Evolutionary conservation across 2,329 filamentous ascomycete genomes (phyloP), one percentile per base, ranked within the genome.

Genomic region (Venturia pyrina): DNA sequence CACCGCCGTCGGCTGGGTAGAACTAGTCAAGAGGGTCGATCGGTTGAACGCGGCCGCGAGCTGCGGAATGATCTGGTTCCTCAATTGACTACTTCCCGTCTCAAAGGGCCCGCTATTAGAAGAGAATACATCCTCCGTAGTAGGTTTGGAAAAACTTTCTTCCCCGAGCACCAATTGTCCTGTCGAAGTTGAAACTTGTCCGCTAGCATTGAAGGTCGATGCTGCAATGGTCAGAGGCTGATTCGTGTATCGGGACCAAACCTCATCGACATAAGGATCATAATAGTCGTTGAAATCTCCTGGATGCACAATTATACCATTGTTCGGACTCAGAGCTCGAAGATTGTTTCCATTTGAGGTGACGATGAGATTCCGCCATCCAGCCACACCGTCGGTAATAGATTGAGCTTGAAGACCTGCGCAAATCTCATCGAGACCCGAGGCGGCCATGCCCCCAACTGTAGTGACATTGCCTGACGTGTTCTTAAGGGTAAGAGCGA

Each of bases 31-130:
- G 67, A 95, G 76, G 13, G 88, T 93, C 43, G 84, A 87, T 28
- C 90, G 83, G 76, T 93, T 91, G 71, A 93, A 85, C 0, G 88
- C 89, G 0, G 90, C 90, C 0, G 88, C 84, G 17, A 95, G 77
- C n/a, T 90, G 82, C 0, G 91, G 89, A 10, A 87, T 87, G 66
- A 93, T 83, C 50, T 87, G 86, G 67, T 80, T 80, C 21, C 78
- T 77, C 66, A 77, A 75, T 5, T 71, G 71, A 15, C 76, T 76
- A 3, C 71, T 70, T 67, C 82, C 71, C 59, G 78, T 71, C 69
- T 79, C 77, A 69, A 89, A 88, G 0, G 86, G 85, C 0, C 86
- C 86, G 1, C 82, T 85, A 69, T 83, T 86, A 76, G 87, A 89
- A 44, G 82, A 82, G 71, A 90, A 85, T 68, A 91, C 87, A 73